phyloP scores from a whole-genome alignment of 2,329 filamentous ascomycete species.

The Talaromyces sp. region DNA sequence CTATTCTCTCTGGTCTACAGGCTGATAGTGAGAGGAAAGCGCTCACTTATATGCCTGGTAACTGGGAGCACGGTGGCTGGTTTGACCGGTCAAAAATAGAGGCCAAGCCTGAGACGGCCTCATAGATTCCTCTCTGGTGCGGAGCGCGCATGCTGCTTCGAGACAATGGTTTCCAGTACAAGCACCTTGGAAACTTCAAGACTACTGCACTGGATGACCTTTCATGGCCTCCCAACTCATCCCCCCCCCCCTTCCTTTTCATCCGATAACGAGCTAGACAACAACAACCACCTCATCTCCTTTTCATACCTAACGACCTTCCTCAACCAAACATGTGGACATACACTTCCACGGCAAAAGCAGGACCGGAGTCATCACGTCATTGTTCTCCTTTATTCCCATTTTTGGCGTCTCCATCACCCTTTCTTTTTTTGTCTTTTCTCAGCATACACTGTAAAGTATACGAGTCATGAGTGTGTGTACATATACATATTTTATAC shows the following conservation, averaged over 20 bases:
- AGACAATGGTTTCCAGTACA: not conserved
- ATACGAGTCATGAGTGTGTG: slow-evolving; percentile 15
- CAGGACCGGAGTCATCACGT: not conserved
- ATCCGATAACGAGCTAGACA: not conserved
- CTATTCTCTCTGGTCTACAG: slow-evolving; percentile 64
- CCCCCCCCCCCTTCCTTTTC: not conserved
- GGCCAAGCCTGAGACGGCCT: not conserved
- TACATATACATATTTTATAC: slow-evolving; percentile 13
- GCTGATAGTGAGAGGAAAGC: slow-evolving; percentile 53
- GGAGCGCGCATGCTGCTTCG: not conserved
- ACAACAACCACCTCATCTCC: too few species aligned
- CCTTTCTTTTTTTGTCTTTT: not conserved
- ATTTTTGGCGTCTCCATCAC: not conserved
- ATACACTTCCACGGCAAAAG: not conserved
- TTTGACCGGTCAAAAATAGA: slow-evolving; percentile 44
- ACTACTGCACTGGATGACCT: not conserved
- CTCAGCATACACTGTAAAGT: slow-evolving; percentile 13
- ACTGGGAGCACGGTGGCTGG: slow-evolving; percentile 87
- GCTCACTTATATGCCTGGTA: slow-evolving; percentile 64
- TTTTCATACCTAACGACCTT: not conserved
- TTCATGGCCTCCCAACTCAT: not conserved
- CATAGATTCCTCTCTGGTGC: not conserved
- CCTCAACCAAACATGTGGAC: not conserved
- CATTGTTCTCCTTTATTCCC: not conserved
- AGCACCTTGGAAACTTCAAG: not conserved